A percentile compares a stretch with the other conserved stretches of the same genome.
Conservation (phyloP, 2,329 filamentous ascomycete genomes). For the Westerdykella ornata region DNA sequence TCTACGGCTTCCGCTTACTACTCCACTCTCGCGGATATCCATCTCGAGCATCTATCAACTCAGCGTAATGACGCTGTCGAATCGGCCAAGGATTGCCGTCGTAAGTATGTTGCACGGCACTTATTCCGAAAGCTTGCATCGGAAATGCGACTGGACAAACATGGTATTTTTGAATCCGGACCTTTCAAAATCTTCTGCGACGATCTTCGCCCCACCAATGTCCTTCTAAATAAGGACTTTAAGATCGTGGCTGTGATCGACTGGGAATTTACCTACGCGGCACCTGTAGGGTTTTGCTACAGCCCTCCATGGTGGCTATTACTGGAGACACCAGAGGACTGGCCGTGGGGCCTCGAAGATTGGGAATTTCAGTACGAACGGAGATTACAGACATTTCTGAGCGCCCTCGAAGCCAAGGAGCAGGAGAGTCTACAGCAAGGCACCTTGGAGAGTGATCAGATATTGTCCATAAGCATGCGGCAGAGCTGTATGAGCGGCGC, state of each 20-base stretch:
- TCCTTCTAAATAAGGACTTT: slow-evolving; percentile 34
- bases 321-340: too few relatives aligned
- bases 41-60: slow-evolving; percentile 37
- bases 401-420: too few relatives aligned
- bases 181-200: slow-evolving; percentile 30
- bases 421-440: too few relatives aligned
- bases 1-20: too few relatives aligned
- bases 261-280: slow-evolving; percentile 38
- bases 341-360: too few relatives aligned
- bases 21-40: slow-evolving; percentile 41
- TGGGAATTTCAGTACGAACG: too few relatives aligned
- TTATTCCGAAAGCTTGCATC: slow-evolving; percentile 28
- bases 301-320: slow-evolving; percentile 39
- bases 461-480: too few relatives aligned
- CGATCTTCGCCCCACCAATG: slow-evolving; percentile 35
- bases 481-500: too few relatives aligned
- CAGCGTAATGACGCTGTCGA: slow-evolving; percentile 38
- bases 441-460: too few relatives aligned
- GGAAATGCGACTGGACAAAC: slow-evolving; percentile 5
- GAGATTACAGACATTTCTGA: too few relatives aligned
- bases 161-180: not conserved
- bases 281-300: slow-evolving; percentile 33
- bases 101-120: too few relatives aligned
- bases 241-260: slow-evolving; percentile 36
- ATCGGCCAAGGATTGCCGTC: slow-evolving; percentile 24